A percentile compares a stretch with the other conserved stretches of the same genome.
These are phyloP conservation scores for Diaporthe sp. DNA, from an alignment of 2,329 filamentous ascomycete species.

Conservation along the genomic window DNA sequence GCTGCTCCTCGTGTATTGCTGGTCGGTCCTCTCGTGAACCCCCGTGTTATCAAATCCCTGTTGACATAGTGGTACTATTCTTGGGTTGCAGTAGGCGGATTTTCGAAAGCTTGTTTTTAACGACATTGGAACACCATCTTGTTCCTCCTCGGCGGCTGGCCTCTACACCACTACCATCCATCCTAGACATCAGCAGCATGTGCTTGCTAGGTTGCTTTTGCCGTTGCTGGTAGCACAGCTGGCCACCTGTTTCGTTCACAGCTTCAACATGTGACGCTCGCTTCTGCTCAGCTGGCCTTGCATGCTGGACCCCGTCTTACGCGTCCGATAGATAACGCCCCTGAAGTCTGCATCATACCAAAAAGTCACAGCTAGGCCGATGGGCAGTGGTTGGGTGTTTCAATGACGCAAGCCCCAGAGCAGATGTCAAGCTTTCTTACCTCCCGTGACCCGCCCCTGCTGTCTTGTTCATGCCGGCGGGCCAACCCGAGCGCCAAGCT, in stretches of 20 bases:
- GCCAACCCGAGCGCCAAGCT: constrained; percentile 23
- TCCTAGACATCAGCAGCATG: background rate
- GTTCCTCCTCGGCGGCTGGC: background rate
- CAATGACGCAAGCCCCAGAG: constrained; percentile 3
- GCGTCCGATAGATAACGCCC: background rate
- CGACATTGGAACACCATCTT: background rate
- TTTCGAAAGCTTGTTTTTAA: constrained; percentile 32
- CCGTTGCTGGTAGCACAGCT: constrained; percentile 29
- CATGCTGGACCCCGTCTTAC: background rate
- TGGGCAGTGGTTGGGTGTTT: background rate
- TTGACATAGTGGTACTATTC: background rate
- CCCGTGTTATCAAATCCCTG: background rate
- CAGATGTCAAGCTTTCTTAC: constrained; percentile 4
- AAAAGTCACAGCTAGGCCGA: background rate
- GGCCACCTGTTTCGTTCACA: constrained; percentile 14
- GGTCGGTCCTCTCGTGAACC: background rate
- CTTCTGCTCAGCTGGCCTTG: constrained; percentile 5
- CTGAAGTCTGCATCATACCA: background rate
- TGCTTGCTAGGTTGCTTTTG: constrained; percentile 3
- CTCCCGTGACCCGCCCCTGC: background rate
- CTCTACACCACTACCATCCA: background rate
- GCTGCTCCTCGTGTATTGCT: background rate
- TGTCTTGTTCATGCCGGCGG: background rate
- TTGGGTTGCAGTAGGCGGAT: constrained; percentile 25
- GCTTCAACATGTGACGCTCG: constrained; percentile 23